These are phyloP conservation scores for Spergularia bocconei DNA, from an alignment of 148 eudicot genomes.

Conservation along the genomic window DNA sequence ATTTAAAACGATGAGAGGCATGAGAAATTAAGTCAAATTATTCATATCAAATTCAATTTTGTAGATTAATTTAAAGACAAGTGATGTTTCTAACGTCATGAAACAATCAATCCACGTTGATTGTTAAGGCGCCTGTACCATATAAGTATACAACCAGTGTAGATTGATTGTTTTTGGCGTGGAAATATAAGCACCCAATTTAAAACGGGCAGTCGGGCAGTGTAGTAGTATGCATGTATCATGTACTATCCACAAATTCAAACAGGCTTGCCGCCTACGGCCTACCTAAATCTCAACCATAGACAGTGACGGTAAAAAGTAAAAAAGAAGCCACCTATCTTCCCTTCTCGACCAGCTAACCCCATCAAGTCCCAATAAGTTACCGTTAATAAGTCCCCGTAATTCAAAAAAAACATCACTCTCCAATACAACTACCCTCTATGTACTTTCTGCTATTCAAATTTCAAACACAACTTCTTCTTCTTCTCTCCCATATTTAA, in stretches of 20 bases:
- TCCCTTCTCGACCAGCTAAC: not conserved
- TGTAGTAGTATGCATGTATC: too few relatives aligned
- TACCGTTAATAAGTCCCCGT: not conserved
- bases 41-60: too few relatives aligned
- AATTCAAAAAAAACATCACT: not conserved
- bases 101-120: too few relatives aligned
- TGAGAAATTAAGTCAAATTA: too few relatives aligned
- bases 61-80: too few relatives aligned
- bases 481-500: not conserved
- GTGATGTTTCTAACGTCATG: too few relatives aligned
- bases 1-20: too few relatives aligned
- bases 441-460: slow-evolving; percentile 6
- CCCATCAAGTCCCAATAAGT: slow-evolving; percentile 18
- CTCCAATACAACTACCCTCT: not conserved
- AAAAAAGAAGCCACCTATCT: not conserved
- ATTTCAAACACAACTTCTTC: slow-evolving; percentile 11
- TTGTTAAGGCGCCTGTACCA: too few relatives aligned
- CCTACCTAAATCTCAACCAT: not conserved
- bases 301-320: not conserved
- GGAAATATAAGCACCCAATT: too few relatives aligned
- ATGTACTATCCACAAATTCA: not conserved
- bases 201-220: too few relatives aligned
- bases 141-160: too few relatives aligned
- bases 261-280: not conserved
- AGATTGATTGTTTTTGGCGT: too few relatives aligned